phyloP scores from a whole-genome alignment of 805 yeast genomes.

The Candida ulmi region DNA sequence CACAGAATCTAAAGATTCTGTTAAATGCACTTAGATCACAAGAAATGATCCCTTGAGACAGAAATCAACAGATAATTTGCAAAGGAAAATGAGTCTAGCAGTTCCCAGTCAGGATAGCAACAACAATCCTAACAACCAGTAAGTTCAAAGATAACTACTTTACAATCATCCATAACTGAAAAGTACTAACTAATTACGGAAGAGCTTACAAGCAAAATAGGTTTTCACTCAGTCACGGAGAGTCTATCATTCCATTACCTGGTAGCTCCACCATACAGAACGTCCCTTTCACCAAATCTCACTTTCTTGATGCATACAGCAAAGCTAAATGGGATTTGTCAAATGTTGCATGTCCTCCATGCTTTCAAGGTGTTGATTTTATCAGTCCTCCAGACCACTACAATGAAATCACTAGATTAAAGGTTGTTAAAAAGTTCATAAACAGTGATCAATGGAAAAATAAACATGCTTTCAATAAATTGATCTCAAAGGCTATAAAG shows the following conservation, averaged over 20 bases:
- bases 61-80: too few species aligned
- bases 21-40: too few species aligned
- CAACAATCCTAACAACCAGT: too few species aligned
- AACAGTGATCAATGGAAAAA: constrained; percentile 47
- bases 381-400: constrained; percentile 57
- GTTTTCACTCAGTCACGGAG: constrained; percentile 4
- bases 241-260: constrained; percentile 8
- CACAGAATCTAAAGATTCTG: too few species aligned
- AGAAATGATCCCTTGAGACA: too few species aligned
- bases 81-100: too few species aligned
- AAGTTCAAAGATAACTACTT: too few species aligned
- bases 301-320: constrained; percentile 51
- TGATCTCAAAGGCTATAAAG: constrained; percentile 33
- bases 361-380: constrained; percentile 39
- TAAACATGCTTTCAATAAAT: constrained; percentile 30
- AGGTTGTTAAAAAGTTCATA: constrained; percentile 35
- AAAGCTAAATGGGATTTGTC: constrained; percentile 54
- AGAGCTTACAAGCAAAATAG: too few species aligned
- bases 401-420: constrained; percentile 41
- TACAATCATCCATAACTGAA: too few species aligned
- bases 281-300: constrained; percentile 41
- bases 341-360: constrained; percentile 48
- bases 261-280: constrained; percentile 6
- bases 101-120: too few species aligned
- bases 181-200: too few species aligned